A percentile compares a stretch with the other conserved stretches of the same genome.
These are phyloP conservation scores for Polytrichum commune DNA, from an alignment of 225 moss, liverwort and hornwort genomes.

Conservation along the genomic window DNA sequence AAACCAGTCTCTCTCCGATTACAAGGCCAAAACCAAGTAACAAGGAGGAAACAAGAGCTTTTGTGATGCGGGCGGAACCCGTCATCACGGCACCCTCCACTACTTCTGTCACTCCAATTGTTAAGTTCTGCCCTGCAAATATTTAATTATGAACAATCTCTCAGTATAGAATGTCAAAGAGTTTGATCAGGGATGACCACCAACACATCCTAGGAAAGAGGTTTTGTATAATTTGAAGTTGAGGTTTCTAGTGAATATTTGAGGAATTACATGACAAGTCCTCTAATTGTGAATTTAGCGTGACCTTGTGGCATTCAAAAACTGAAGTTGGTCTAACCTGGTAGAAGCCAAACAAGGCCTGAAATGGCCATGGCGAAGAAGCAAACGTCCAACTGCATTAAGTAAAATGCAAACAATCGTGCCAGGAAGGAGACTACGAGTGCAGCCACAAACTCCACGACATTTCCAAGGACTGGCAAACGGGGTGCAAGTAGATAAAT, in stretches of 20 bases:
- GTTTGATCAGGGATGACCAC: too few species aligned
- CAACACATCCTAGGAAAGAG: too few species aligned
- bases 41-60: conserved; percentile 54
- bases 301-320: too few species aligned
- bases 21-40: conserved; percentile 74
- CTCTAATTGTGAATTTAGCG: too few species aligned
- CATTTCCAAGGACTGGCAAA: conserved; percentile 42
- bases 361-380: conserved; percentile 69
- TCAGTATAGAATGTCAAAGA: too few species aligned
- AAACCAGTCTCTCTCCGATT: conserved; percentile 57
- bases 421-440: conserved; percentile 52
- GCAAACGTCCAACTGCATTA: conserved; percentile 50
- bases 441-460: conserved; percentile 47
- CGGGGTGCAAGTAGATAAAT: conserved; percentile 17
- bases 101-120: conserved; percentile 74
- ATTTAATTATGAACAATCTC: too few species aligned
- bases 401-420: conserved; percentile 43
- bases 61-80: conserved; percentile 45
- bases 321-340: conserved; percentile 30
- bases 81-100: conserved; percentile 49
- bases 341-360: conserved; percentile 65
- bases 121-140: conserved; percentile 48
- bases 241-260: too few species aligned
- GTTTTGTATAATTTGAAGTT: too few species aligned
- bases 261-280: too few species aligned